A percentile compares a stretch with the other conserved stretches of the same genome.
These are phyloP conservation scores for Globisporangium heterothallicum DNA, from an alignment of 352 stramenopile species.

Conservation along the genomic window DNA sequence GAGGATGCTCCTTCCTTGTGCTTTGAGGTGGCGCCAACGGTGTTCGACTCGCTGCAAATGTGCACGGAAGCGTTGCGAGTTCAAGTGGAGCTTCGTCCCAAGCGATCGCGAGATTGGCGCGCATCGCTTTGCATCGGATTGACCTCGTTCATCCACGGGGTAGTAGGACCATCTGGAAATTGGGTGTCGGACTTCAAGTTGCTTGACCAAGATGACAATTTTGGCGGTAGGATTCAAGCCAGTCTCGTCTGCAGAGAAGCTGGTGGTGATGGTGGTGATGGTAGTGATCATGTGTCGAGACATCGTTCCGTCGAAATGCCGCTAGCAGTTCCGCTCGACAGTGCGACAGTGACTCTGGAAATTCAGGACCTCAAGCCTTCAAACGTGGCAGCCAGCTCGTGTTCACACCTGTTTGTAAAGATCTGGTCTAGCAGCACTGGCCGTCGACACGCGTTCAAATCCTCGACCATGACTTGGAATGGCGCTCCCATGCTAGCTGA, in stretches of 20 bases:
- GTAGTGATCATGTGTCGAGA: not conserved
- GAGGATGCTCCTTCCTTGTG: not conserved
- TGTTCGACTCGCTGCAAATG: slow-evolving; percentile 5
- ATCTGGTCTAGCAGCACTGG: slow-evolving; percentile 12
- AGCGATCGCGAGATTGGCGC: slow-evolving; percentile 7
- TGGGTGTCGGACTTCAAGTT: slow-evolving; percentile 4
- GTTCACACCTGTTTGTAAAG: slow-evolving; percentile 1
- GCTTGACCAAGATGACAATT: not conserved
- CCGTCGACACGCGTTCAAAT: not conserved
- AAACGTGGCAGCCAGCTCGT: not conserved
- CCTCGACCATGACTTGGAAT: not conserved
- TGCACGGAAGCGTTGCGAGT: slow-evolving; percentile 4
- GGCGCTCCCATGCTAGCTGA: not conserved
- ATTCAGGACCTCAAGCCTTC: slow-evolving; percentile 5
- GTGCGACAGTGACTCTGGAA: not conserved
- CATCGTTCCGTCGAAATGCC: not conserved
- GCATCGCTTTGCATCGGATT: slow-evolving; percentile 9
- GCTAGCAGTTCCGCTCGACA: too few species aligned
- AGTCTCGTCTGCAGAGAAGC: not conserved
- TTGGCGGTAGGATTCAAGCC: not conserved
- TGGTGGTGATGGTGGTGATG: not conserved
- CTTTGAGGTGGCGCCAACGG: slow-evolving; percentile 6
- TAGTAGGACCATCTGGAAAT: not conserved
- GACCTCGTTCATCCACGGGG: not conserved
- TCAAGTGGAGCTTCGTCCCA: slow-evolving; percentile 7